Conservation (phyloP, 1,284 basidiomycete genomes). For the Exsudoporus floridanus region DNA sequence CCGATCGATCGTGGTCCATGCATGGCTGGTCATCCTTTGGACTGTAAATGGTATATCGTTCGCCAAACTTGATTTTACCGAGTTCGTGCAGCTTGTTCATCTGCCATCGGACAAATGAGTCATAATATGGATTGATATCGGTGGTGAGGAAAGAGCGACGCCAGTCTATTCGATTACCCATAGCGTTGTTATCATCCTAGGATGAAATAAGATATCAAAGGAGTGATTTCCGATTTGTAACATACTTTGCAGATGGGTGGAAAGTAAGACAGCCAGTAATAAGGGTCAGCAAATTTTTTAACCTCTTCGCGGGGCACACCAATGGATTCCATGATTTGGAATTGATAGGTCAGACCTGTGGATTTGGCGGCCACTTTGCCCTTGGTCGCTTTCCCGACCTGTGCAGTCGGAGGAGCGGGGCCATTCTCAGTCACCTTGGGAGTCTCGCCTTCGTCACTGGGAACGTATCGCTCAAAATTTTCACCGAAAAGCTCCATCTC, state of each 20-base stretch:
- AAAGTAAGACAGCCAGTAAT: slow-evolving; percentile 93
- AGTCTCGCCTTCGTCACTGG: slow-evolving; percentile 50
- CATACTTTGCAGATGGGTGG: slow-evolving; percentile 89
- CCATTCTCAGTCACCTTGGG: slow-evolving; percentile 40
- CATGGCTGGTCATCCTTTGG: slow-evolving; percentile 99
- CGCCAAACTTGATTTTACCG: slow-evolving; percentile 95
- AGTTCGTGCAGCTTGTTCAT: slow-evolving; percentile 88
- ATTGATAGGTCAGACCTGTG: slow-evolving; percentile 95
- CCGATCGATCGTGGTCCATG: slow-evolving; percentile 98
- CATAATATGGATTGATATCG: slow-evolving; percentile 96
- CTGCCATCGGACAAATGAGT: slow-evolving; percentile 98
- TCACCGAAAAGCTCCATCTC: slow-evolving; percentile 96
- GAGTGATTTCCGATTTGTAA: slow-evolving; percentile 12
- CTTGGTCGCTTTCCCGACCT: slow-evolving; percentile 88
- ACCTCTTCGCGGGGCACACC: slow-evolving; percentile 88
- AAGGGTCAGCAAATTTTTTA: slow-evolving; percentile 93
- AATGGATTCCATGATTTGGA: slow-evolving; percentile 97
- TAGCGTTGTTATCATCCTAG: slow-evolving; percentile 78
- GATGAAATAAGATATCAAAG: slow-evolving; percentile 7
- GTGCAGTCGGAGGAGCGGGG: slow-evolving; percentile 40
- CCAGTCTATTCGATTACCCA: slow-evolving; percentile 98
- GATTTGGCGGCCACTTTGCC: slow-evolving; percentile 94
- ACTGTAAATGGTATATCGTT: slow-evolving; percentile 98
- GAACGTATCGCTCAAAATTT: slow-evolving; percentile 78
- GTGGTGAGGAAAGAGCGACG: slow-evolving; percentile 94